Evolutionary conservation across 164 flowering plant species (phyloP).

Genomic region (Saururus chinensis): DNA sequence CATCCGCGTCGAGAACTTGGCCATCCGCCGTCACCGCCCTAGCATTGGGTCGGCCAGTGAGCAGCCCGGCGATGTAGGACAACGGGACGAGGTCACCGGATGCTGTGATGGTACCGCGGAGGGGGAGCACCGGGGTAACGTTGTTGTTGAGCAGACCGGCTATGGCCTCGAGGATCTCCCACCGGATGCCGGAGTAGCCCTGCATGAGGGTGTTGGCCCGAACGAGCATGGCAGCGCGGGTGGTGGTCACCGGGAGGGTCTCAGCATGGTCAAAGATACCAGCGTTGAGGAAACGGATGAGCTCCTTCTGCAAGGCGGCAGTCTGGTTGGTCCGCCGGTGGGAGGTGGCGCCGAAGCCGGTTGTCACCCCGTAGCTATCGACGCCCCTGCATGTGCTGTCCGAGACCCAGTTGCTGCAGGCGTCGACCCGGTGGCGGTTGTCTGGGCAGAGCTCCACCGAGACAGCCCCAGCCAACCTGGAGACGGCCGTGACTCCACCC

Average conservation of each 20-base stretch:
- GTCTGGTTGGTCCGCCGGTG: slow-evolving; percentile 8
- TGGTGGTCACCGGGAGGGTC: slow-evolving; percentile 5
- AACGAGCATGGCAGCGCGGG: slow-evolving; percentile 33
- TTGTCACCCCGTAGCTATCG: slow-evolving; percentile 10
- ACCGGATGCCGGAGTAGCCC: slow-evolving; percentile 34
- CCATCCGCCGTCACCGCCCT: slow-evolving; percentile 14
- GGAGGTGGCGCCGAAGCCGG: slow-evolving; percentile 10
- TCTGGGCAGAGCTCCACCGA: background rate
- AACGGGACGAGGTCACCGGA: slow-evolving; percentile 36
- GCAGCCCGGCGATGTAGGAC: slow-evolving; percentile 34
- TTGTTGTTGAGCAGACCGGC: slow-evolving; percentile 14
- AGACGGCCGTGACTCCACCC: slow-evolving; percentile 38
- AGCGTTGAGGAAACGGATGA: slow-evolving; percentile 10
- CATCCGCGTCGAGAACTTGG: slow-evolving; percentile 13
- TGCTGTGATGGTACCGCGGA: slow-evolving; percentile 35
- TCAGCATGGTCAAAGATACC: background rate
- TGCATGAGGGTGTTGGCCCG: slow-evolving; percentile 25
- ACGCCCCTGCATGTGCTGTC: slow-evolving; percentile 5
- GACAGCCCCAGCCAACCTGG: background rate
- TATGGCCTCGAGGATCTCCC: slow-evolving; percentile 21
- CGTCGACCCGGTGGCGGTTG: slow-evolving; percentile 1
- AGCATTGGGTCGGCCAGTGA: slow-evolving; percentile 28
- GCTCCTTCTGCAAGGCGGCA: slow-evolving; percentile 10
- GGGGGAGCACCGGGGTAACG: slow-evolving; percentile 22
- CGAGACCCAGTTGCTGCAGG: slow-evolving; percentile 7